These are phyloP conservation scores for Puya raimondii DNA, from an alignment of 176 grass and related monocot genomes.

Conservation along the genomic window DNA sequence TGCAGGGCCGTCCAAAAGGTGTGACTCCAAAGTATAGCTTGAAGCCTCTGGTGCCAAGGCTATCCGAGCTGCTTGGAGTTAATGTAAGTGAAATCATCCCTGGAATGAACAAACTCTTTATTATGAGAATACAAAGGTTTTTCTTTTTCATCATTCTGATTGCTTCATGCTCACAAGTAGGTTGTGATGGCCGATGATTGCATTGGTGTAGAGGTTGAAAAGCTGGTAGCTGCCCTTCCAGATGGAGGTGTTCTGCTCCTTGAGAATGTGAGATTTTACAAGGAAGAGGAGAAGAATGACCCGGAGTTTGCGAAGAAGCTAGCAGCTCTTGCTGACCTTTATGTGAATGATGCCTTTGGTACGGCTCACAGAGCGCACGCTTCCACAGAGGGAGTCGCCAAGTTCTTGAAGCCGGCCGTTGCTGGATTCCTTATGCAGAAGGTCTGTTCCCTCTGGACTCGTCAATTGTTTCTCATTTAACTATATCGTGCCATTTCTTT, in stretches of 20 bases:
- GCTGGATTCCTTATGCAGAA: constrained; percentile 99
- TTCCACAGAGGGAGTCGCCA: constrained; percentile 88
- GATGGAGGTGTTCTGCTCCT: constrained; percentile 89
- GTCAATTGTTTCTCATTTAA: not conserved
- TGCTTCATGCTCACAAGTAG: constrained; percentile 14
- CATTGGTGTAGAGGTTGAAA: constrained; percentile 84
- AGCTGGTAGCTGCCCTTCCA: constrained; percentile 50
- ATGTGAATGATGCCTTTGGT: constrained; percentile 92
- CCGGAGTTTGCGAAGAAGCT: constrained; percentile 94
- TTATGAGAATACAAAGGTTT: not conserved
- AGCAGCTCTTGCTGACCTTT: constrained; percentile 81
- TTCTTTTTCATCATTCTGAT: not conserved
- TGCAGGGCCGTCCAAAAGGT: constrained; percentile 91
- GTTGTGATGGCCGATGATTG: constrained; percentile 88
- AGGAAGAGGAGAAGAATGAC: constrained; percentile 96
- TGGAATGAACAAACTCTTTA: not conserved
- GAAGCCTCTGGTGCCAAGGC: constrained; percentile 85
- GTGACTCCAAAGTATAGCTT: constrained; percentile 89
- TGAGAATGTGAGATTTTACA: constrained; percentile 94
- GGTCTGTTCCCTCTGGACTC: constrained; percentile 26
- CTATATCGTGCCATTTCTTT: not conserved
- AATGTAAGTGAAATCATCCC: constrained; percentile 34
- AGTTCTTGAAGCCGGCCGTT: constrained; percentile 82
- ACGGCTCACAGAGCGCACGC: constrained; percentile 90
- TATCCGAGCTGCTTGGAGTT: constrained; percentile 84